Conservation (phyloP, 441 rosid species). For the Biscutella laevigata region DNA sequence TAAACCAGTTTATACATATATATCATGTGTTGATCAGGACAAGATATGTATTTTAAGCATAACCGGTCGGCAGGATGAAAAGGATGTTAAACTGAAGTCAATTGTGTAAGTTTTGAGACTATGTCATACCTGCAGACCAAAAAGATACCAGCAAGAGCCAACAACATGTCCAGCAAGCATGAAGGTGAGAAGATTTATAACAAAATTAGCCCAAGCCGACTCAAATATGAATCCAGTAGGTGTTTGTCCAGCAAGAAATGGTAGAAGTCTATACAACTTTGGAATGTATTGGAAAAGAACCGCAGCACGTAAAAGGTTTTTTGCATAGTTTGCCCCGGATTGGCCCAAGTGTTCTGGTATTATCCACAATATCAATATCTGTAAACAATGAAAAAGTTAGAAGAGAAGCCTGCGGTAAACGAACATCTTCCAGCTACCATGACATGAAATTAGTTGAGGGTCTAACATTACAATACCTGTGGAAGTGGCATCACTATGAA, state of each 20-base stretch:
- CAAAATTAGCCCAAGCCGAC: constrained; percentile 85
- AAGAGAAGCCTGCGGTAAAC: background rate
- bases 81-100: background rate
- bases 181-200: constrained; percentile 73
- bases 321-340: constrained; percentile 57
- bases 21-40: background rate
- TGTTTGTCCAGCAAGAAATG: constrained; percentile 68
- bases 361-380: constrained; percentile 50
- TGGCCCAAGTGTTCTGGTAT: constrained; percentile 35
- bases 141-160: constrained; percentile 85
- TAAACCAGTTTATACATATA: background rate
- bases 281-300: constrained; percentile 71
- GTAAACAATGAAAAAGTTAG: constrained; percentile 17
- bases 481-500: constrained; percentile 74
- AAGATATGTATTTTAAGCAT: background rate
- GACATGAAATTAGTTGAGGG: background rate
- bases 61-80: background rate
- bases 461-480: constrained; percentile 37
- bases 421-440: background rate
- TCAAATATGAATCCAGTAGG: constrained; percentile 70
- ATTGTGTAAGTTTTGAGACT: background rate
- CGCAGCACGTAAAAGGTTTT: constrained; percentile 50
- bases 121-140: constrained; percentile 68
- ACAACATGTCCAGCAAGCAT: constrained; percentile 69
- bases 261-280: constrained; percentile 61